Evolutionary conservation across 139 green algal species (phyloP), one percentile per base, ranked within the genome.

Genomic region (Spirogloea muscicola): DNA sequence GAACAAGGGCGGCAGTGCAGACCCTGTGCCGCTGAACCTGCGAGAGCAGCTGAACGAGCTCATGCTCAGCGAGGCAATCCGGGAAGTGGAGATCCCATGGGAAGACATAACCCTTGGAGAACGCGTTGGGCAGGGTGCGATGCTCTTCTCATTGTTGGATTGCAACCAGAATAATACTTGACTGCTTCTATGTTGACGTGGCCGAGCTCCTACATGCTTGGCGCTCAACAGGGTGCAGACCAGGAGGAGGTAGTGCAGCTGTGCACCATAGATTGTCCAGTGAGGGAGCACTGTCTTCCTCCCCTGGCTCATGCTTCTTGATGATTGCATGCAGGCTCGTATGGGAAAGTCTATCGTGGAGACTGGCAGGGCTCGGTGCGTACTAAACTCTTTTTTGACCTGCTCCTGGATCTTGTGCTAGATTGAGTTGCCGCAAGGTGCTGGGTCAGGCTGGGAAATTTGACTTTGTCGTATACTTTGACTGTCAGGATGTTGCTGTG

Each of bases 401-500:
- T 60, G 49, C 10, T 60, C 7, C 9, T 60, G 49, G 49, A 29
- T 64, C 13, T 64, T 13, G 16, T 55, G 55, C 10, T 64, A 10
- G 16, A 16, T 64, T 64, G 55, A 29, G 13, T 29, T 38, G 55
- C n/a, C n/a, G n/a, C n/a, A n/a, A n/a, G n/a, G n/a, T n/a, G n/a
- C n/a, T n/a, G n/a, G n/a, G n/a, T n/a, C n/a, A n/a, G n/a, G n/a
- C n/a, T n/a, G n/a, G n/a, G n/a, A n/a, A n/a, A n/a, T n/a, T n/a
- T n/a, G n/a, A n/a, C n/a, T n/a, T n/a, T n/a, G n/a, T 7, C 33
- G 25, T 1, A 25, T 1, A 25, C 3, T 58, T 67, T 64, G 10
- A 16, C 21, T 10, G 5, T 7, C 59, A 74, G 70, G 72, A 80
- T 5, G 72, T 80, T 42, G 72, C 72, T 46, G 72, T 80, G 43